A percentile compares a stretch with the other conserved stretches of the same genome.
Conservation (phyloP, 192 early-diverging fungal species). For the Backusella circina region DNA sequence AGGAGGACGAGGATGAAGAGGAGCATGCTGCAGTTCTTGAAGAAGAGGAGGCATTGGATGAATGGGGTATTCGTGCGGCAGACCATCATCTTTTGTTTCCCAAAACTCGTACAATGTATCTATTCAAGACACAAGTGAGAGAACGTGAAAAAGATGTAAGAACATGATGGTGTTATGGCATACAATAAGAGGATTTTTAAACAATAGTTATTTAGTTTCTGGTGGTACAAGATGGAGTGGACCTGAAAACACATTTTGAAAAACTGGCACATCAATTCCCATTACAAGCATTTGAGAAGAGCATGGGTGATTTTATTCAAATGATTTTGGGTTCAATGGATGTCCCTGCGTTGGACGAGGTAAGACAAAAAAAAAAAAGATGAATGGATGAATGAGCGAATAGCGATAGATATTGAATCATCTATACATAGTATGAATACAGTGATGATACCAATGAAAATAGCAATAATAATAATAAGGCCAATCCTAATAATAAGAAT, state of each 20-base stretch:
- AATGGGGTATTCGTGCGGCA: constrained; percentile 38
- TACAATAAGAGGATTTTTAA: background rate
- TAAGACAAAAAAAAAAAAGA: constrained; percentile 12
- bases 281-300: constrained; percentile 41
- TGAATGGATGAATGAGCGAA: no score
- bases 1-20: constrained; percentile 7
- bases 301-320: constrained; percentile 48
- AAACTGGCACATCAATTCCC: constrained; percentile 40
- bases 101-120: constrained; percentile 43
- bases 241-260: constrained; percentile 39
- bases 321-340: constrained; percentile 41
- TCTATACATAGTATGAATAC: constrained; percentile 10
- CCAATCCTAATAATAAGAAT: background rate
- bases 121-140: constrained; percentile 39
- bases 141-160: constrained; percentile 30
- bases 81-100: constrained; percentile 46
- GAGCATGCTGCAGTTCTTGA: constrained; percentile 16
- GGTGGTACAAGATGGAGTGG: constrained; percentile 7
- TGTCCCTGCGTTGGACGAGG: constrained; percentile 43
- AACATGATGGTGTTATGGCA: background rate
- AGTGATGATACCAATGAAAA: constrained; percentile 11
- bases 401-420: background rate
- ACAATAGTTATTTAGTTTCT: constrained; percentile 30
- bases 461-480: background rate
- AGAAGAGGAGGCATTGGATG: constrained; percentile 35